Percentiles rank a stretch among this genome's conserved stretches.
These are phyloP conservation scores for Zalaria sp. DNA, from an alignment of 2,329 filamentous ascomycete species.

Conservation along the genomic window DNA sequence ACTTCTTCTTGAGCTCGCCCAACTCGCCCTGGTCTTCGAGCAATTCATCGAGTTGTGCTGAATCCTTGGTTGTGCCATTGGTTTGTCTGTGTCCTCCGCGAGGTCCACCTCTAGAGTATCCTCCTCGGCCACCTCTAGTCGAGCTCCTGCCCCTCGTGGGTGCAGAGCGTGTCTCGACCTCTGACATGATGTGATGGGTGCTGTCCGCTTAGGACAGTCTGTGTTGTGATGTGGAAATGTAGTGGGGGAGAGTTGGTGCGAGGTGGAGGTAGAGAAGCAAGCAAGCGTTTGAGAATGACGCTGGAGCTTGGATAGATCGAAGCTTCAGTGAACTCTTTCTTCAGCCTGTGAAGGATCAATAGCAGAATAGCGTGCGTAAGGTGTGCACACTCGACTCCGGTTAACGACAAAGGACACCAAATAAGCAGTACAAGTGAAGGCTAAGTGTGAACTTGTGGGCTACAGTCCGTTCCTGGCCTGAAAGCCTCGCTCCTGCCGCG, in stretches of 20 bases:
- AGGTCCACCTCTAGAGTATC: slow-evolving; percentile 40
- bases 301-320: not conserved
- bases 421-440: too few relatives aligned
- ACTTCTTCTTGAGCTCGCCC: slow-evolving; percentile 81
- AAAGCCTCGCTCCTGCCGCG: too few relatives aligned
- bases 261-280: not conserved
- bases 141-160: slow-evolving; percentile 81
- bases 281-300: not conserved
- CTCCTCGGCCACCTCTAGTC: slow-evolving; percentile 69
- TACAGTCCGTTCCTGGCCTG: too few relatives aligned
- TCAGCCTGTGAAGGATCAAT: not conserved
- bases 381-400: too few relatives aligned
- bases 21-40: slow-evolving; percentile 79
- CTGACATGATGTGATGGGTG: slow-evolving; percentile 57
- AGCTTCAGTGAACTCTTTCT: slow-evolving; percentile 1
- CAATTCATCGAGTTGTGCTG: slow-evolving; percentile 44
- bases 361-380: too few relatives aligned
- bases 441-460: too few relatives aligned
- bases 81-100: slow-evolving; percentile 31
- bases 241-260: slow-evolving; percentile 1
- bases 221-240: slow-evolving; percentile 3
- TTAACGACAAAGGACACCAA: too few relatives aligned
- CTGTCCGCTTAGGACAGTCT: slow-evolving; percentile 6
- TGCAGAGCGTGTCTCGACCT: slow-evolving; percentile 73
- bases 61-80: slow-evolving; percentile 55